Evolutionary conservation across 768 basidiomycete genomes (phyloP).

Genomic region (Lentinus tigrinus): DNA sequence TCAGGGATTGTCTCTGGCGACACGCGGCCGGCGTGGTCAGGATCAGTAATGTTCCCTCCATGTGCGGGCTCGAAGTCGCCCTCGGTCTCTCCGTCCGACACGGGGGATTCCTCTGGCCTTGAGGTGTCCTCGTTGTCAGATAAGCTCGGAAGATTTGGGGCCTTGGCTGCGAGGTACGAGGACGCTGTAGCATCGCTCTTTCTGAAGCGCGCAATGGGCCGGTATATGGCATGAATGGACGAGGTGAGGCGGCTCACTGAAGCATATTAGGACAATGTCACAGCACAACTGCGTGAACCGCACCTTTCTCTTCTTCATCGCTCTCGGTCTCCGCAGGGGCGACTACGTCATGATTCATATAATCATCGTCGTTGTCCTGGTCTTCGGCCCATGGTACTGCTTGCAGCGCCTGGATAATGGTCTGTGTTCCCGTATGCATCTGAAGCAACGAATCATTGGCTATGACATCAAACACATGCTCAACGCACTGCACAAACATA

Average conservation of each 20-base stretch:
- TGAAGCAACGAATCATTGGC: slow-evolving; percentile 31
- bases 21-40: neutral
- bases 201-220: slow-evolving; percentile 71
- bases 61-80: slow-evolving; percentile 59
- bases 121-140: slow-evolving; percentile 34
- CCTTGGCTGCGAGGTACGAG: slow-evolving; percentile 16
- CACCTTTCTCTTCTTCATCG: slow-evolving; percentile 54
- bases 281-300: neutral
- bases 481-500: slow-evolving; percentile 34
- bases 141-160: slow-evolving; percentile 22
- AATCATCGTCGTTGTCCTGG: slow-evolving; percentile 68
- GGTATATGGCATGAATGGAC: slow-evolving; percentile 86
- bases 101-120: slow-evolving; percentile 32
- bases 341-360: slow-evolving; percentile 36
- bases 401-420: slow-evolving; percentile 85
- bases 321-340: slow-evolving; percentile 54
- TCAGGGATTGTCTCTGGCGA: slow-evolving; percentile 19
- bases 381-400: slow-evolving; percentile 77
- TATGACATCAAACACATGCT: slow-evolving; percentile 7
- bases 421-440: slow-evolving; percentile 88
- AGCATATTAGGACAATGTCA: neutral
- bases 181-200: slow-evolving; percentile 33
- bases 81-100: slow-evolving; percentile 53
- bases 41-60: slow-evolving; percentile 16
- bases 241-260: slow-evolving; percentile 61